A percentile compares a stretch with the other conserved stretches of the same genome.
Conservation (phyloP, 2,329 filamentous ascomycete genomes). For the Cyphellophora europaea region DNA sequence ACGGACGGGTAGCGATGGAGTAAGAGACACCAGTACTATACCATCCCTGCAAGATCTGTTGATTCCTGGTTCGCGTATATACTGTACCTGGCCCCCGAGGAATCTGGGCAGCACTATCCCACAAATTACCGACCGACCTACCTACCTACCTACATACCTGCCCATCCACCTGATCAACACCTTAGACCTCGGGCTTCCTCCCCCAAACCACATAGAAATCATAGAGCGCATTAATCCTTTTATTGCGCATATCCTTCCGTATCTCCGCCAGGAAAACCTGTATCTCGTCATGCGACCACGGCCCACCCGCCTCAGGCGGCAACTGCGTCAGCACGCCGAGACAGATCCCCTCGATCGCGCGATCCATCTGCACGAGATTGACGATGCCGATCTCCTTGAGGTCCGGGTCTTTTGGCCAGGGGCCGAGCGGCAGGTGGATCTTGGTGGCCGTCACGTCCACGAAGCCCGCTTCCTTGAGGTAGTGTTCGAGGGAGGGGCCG, state of each 20-base stretch:
- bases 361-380: conserved; percentile 19
- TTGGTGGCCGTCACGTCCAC: conserved; percentile 15
- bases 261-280: conserved; percentile 23
- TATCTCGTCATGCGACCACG: conserved; percentile 21
- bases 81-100: no score
- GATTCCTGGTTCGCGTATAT: no score
- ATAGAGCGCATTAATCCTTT: conserved; percentile 23
- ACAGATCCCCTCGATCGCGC: conserved; percentile 20
- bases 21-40: no score
- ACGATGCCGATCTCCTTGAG: conserved; percentile 20
- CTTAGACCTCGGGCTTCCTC: no score
- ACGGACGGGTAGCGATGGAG: no score
- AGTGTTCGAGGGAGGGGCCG: conserved; percentile 12
- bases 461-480: conserved; percentile 20
- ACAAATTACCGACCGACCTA: no score
- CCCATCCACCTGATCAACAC: no score
- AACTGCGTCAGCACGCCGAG: conserved; percentile 11
- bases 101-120: no score
- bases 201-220: conserved; percentile 22
- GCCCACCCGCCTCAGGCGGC: conserved; percentile 5
- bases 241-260: conserved; percentile 23
- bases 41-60: no score
- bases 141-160: no score
- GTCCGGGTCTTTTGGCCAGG: conserved; percentile 20
- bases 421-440: conserved; percentile 19